Evolutionary conservation across 164 flowering plant genomes (phyloP), one percentile per base, ranked within the genome.

Genomic region (Protea cynaroides): DNA sequence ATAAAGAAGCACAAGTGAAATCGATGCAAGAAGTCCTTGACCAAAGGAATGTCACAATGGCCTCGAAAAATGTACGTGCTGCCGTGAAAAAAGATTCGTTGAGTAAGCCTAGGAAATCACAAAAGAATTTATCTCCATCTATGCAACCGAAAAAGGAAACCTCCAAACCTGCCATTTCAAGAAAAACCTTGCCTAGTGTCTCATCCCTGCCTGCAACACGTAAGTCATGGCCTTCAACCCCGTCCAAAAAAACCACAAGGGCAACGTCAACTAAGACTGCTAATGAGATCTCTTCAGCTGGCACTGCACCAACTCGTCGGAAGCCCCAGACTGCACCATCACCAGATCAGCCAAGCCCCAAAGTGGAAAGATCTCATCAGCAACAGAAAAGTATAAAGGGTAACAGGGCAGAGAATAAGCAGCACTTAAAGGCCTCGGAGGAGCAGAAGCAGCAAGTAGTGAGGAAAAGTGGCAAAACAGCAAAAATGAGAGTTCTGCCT

Each of bases 211-310:
- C 96, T 67, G 80, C 86, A 46, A 76, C 83, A 9, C 87, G 93
- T 34, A 85, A 80, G 62, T 89, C 98, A 19, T 85, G 88, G 91
- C 88, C 92, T 58, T 79, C 92, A 17, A 62, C 82, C 11, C 85
- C 96, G 69, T 74, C 81, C 46, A 76, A 78, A 11, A 84, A 82
- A 76, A 25, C 74, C 10, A 37, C 75, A 49, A 80, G 76, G 53
- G 53, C 69, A 51, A 71, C 81, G 25, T 74, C 92, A 25, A 65
- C 81, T 71, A 86, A 71, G 76, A 74, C 74, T 23, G 66, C 83
- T 15, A 58, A 57, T 58, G 73, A 65, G 6, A 52, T 68, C 14
- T 58, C 82, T 22, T 29, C 34, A 29, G 34, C 81, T 65, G 78
- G 74, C 23, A 66, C 81, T 34, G 72, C 73, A 37, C 72, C 85